Evolutionary conservation across 371 early-diverging fungal genomes (phyloP).

Genomic region (Syncephalastrum monosporum): DNA sequence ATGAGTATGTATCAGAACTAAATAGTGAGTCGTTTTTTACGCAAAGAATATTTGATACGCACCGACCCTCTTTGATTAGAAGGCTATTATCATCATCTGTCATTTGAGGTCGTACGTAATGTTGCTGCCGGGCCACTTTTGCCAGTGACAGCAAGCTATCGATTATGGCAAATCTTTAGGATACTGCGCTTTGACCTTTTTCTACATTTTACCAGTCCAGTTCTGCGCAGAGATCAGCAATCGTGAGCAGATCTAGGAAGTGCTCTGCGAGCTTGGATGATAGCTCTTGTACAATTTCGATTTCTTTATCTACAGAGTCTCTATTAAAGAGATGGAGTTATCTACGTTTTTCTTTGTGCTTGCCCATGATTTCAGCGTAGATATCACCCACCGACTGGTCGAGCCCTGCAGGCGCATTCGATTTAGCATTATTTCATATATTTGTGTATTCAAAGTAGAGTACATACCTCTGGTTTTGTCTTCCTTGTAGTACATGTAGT

Average conservation of each 20-base stretch:
- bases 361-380: constrained; percentile 67
- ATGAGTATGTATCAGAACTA: neutral
- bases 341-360: constrained; percentile 15
- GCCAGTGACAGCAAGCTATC: constrained; percentile 63
- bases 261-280: constrained; percentile 53
- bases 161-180: neutral
- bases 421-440: neutral
- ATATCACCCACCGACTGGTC: constrained; percentile 77
- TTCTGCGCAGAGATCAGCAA: constrained; percentile 55
- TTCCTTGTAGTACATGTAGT: constrained; percentile 73
- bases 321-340: neutral
- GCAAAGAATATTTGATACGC: constrained; percentile 3
- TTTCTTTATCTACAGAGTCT: constrained; percentile 57
- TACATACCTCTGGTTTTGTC: constrained; percentile 58
- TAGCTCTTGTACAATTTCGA: constrained; percentile 68
- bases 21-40: neutral
- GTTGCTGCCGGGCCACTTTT: constrained; percentile 52
- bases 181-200: neutral
- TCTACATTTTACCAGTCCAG: constrained; percentile 66
- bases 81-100: constrained; percentile 46
- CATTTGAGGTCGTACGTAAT: constrained; percentile 61
- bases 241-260: constrained; percentile 26
- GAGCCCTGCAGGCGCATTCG: constrained; percentile 42
- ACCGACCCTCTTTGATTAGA: constrained; percentile 65
- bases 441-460: neutral